Evolutionary conservation across 805 yeast species (phyloP).

Genomic region (Myxozyma udenii): DNA sequence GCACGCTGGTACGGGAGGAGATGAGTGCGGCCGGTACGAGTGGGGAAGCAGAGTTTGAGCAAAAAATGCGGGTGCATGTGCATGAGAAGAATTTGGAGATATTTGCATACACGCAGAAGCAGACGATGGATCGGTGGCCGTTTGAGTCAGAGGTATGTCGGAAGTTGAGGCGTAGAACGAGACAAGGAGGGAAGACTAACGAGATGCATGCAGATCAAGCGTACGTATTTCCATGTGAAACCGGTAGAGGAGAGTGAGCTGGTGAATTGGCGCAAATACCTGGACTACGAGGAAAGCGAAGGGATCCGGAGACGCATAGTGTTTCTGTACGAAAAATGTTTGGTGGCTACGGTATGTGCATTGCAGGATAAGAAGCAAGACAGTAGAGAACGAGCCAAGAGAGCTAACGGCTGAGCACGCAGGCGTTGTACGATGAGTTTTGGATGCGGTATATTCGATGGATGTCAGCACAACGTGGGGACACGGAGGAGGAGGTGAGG

Average conservation of each 20-base stretch:
- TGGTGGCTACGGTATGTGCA: slow-evolving; percentile 48
- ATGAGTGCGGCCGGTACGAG: slow-evolving; percentile 22
- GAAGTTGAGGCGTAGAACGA: not conserved
- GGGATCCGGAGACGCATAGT: slow-evolving; percentile 37
- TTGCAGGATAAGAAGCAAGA: not conserved
- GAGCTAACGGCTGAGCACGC: too few relatives aligned
- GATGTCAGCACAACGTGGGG: slow-evolving; percentile 38
- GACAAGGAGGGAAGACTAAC: not conserved
- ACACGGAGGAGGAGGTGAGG: slow-evolving; percentile 39
- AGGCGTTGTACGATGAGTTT: slow-evolving; percentile 52
- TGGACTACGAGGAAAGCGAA: slow-evolving; percentile 50
- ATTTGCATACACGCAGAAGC: slow-evolving; percentile 48
- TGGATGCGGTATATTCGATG: slow-evolving; percentile 71
- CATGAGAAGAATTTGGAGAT: slow-evolving; percentile 47
- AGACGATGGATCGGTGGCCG: slow-evolving; percentile 63
- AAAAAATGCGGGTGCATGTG: slow-evolving; percentile 44
- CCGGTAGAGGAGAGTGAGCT: slow-evolving; percentile 47
- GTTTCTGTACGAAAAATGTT: slow-evolving; percentile 65
- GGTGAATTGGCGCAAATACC: slow-evolving; percentile 59
- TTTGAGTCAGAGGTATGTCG: slow-evolving; percentile 53
- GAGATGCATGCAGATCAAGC: slow-evolving; percentile 45
- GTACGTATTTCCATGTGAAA: slow-evolving; percentile 54
- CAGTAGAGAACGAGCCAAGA: not conserved
- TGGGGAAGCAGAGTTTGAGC: slow-evolving; percentile 37
- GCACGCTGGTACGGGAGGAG: not conserved